Conservation (phyloP, 352 stramenopile species). For the Phytophthora colocasiae region DNA sequence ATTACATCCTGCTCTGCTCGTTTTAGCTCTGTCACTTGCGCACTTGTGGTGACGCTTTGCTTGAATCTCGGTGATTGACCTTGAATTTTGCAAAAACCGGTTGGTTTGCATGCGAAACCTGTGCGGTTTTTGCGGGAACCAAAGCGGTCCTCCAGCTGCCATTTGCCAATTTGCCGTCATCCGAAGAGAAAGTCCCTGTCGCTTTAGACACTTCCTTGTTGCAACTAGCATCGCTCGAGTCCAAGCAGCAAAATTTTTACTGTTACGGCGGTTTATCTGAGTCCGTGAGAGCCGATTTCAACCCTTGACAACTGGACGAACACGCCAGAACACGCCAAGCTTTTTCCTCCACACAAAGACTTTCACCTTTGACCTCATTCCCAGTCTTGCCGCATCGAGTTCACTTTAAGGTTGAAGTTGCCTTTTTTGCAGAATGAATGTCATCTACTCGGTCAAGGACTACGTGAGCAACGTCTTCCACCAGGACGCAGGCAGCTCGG, state of each 20-base stretch:
- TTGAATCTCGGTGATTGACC: conserved; percentile 26
- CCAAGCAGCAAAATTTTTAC: too few species aligned
- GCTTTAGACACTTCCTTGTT: too few species aligned
- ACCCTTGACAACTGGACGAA: conserved; percentile 29
- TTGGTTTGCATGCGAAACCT: conserved; percentile 21
- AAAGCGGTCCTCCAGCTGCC: conserved; percentile 19
- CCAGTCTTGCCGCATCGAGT: conserved; percentile 7
- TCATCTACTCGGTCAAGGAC: conserved; percentile 88
- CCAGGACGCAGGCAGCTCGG: conserved; percentile 57
- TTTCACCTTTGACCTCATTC: conserved; percentile 12
- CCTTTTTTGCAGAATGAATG: conserved; percentile 66
- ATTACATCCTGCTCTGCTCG: conserved; percentile 3
- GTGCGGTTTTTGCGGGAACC: conserved; percentile 14
- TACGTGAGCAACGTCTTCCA: conserved; percentile 88
- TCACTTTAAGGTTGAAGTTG: conserved; percentile 27
- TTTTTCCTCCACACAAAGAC: conserved; percentile 21
- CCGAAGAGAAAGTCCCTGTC: not conserved
- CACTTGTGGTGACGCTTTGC: not conserved
- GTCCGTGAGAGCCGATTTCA: conserved; percentile 23
- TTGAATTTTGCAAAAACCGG: conserved; percentile 25
- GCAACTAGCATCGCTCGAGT: too few species aligned
- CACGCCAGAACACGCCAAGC: conserved; percentile 16
- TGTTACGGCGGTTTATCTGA: conserved; percentile 22
- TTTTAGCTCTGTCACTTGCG: conserved; percentile 6
- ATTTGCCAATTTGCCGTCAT: conserved; percentile 16